These are phyloP conservation scores for Mycena filopes DNA, from an alignment of 768 basidiomycete genomes.

Conservation along the genomic window DNA sequence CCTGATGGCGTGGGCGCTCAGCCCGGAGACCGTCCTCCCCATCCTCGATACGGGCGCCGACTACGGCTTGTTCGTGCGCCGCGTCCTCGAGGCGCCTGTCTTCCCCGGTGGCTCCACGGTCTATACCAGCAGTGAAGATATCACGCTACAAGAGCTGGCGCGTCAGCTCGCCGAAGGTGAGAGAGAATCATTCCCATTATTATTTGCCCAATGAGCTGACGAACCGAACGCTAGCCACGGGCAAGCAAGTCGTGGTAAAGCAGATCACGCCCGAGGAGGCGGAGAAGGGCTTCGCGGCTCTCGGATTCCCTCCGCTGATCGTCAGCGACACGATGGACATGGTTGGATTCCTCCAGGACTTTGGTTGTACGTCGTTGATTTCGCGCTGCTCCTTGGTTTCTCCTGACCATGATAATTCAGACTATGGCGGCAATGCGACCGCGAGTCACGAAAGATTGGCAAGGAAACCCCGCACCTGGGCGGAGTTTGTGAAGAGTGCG, in stretches of 20 bases:
- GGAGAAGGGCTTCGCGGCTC: background rate
- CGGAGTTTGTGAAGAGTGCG: background rate
- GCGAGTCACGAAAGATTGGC: background rate
- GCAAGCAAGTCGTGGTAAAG: background rate
- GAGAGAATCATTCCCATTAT: too few species aligned
- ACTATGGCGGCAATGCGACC: background rate
- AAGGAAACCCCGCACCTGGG: background rate
- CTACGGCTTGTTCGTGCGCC: slow-evolving; percentile 3
- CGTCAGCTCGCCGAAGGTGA: background rate
- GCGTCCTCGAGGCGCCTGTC: background rate
- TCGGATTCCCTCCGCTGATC: background rate
- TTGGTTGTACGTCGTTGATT: background rate
- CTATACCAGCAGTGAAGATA: slow-evolving; percentile 19
- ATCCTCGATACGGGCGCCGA: background rate
- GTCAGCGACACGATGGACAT: background rate
- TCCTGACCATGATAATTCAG: too few species aligned
- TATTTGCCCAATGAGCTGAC: too few species aligned
- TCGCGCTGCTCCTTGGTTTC: too few species aligned
- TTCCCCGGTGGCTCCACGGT: too few species aligned
- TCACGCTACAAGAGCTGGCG: slow-evolving; percentile 2
- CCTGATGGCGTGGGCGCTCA: background rate
- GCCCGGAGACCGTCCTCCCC: background rate
- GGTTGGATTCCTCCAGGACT: background rate
- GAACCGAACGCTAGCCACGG: too few species aligned
- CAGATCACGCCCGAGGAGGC: background rate